Evolutionary conservation across 106 monocot species (phyloP), one percentile per base, ranked within the genome.

Genomic region (Triglochin maritima): DNA sequence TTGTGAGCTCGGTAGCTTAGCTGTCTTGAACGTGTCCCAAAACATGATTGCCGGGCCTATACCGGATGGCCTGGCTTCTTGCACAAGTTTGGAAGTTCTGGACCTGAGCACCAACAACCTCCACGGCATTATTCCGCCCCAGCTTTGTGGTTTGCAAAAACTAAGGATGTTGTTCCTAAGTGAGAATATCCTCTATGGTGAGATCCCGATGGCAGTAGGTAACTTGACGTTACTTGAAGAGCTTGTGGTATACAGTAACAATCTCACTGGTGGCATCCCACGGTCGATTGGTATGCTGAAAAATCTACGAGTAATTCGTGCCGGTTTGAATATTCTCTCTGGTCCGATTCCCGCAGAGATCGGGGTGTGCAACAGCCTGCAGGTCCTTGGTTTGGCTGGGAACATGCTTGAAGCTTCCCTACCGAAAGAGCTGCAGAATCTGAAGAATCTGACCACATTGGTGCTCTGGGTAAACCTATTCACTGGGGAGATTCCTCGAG

Each of bases 221-320:
- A 78, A 82, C 53, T 44, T 87, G 45, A 78, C 68, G 3, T 15
- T 58, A 13, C 84, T 91, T 4, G 71, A 80, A 50, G 90, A 91
- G 78, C 81, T 91, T 6, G 90, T 82, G 59, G 81, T 91, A 64
- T 91, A 91, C 62, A 91, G 80, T 50, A 91, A 91, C 58, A 91
- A 91, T 44, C 84, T 91, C 49, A 87, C 90, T 11, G 86, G 90
- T 7, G 47, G 4, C 4, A 82, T 91, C 55, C 90, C 90, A 4
- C n/a, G 70, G 10, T 87, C 90, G 2, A 80, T 91, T 29, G 53
- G 72, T 15, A 60, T 12, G 70, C 52, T 91, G 44, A 76, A 71
- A 51, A 58, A 56, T 6, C 87, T 91, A 13, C 74, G 77, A 56
- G 78, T 87, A 4, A 82, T 91, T 48, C 86, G 90, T 6, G 90